Percentiles rank a stretch among this genome's conserved stretches.
These are phyloP conservation scores for Iberis pinnata DNA, from an alignment of 345 rosid genomes.

Conservation along the genomic window DNA sequence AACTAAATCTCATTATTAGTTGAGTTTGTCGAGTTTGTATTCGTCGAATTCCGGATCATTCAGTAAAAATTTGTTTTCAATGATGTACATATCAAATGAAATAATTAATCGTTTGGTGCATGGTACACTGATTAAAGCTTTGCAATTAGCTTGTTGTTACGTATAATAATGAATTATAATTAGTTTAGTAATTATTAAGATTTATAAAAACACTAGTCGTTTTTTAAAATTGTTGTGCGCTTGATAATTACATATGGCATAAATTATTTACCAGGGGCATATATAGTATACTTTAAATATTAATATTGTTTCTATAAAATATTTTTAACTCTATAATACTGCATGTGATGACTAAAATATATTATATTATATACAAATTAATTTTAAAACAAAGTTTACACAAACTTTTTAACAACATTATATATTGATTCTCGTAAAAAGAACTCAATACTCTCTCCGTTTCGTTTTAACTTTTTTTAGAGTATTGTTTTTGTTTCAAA, in stretches of 20 bases:
- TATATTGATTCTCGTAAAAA: too few relatives aligned
- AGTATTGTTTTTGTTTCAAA: too few relatives aligned
- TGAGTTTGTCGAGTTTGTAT: constrained; percentile 28
- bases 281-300: background rate
- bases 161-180: constrained; percentile 24
- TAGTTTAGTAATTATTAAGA: constrained; percentile 17
- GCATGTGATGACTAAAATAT: too few relatives aligned
- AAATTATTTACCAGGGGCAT: too few relatives aligned
- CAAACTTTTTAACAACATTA: too few relatives aligned
- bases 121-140: constrained; percentile 28
- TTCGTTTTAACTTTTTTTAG: too few relatives aligned
- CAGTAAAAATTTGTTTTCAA: constrained; percentile 19
- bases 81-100: constrained; percentile 21
- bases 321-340: too few relatives aligned
- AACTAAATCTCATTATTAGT: too few relatives aligned
- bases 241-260: background rate
- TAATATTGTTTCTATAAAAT: too few relatives aligned
- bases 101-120: constrained; percentile 33
- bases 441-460: too few relatives aligned
- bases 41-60: constrained; percentile 18
- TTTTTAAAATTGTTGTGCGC: background rate
- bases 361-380: too few relatives aligned
- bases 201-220: background rate
- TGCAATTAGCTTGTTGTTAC: constrained; percentile 28
- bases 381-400: too few relatives aligned